Percentiles rank a stretch among this genome's conserved stretches.
Evolutionary conservation across 2,329 filamentous ascomycete genomes (phyloP).

Genomic region (Arthrobotrys sinensis): DNA sequence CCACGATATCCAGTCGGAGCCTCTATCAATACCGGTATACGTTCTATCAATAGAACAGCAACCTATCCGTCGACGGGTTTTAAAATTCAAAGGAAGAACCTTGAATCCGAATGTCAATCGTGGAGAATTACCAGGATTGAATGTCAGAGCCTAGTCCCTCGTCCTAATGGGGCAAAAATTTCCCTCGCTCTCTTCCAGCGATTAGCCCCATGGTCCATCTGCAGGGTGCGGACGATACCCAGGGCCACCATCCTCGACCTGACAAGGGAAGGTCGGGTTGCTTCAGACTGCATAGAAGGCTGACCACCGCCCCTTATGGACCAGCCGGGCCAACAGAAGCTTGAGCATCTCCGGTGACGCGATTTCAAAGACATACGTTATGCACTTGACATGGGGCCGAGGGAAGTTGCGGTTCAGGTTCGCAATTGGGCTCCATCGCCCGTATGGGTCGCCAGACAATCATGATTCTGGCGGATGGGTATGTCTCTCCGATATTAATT

Average conservation of each 20-base stretch:
- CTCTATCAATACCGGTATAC: not conserved
- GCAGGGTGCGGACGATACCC: constrained; percentile 27
- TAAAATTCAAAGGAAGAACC: constrained; percentile 20
- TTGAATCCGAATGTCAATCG: constrained; percentile 33
- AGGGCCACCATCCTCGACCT: constrained; percentile 26
- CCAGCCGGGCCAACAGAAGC: constrained; percentile 38
- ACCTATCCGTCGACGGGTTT: constrained; percentile 34
- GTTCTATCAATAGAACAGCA: constrained; percentile 27
- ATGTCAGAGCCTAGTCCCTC: constrained; percentile 48
- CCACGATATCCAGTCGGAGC: constrained; percentile 3
- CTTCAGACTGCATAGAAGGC: constrained; percentile 52
- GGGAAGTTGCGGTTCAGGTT: constrained; percentile 33
- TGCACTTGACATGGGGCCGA: constrained; percentile 52
- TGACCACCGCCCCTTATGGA: constrained; percentile 45
- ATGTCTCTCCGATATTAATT: constrained; percentile 59
- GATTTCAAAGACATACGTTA: constrained; percentile 58
- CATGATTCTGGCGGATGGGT: constrained; percentile 35
- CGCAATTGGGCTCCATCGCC: constrained; percentile 27
- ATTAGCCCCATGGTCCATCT: constrained; percentile 16
- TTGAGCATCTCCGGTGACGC: constrained; percentile 56
- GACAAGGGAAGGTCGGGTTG: constrained; percentile 55
- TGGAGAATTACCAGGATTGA: constrained; percentile 51
- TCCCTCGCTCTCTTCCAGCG: constrained; percentile 32
- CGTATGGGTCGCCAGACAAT: constrained; percentile 40
- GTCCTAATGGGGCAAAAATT: constrained; percentile 42